Base-by-base conservation (phyloP, 371 early-diverging fungal genomes). In the Apophysomyces sp. region DNA sequence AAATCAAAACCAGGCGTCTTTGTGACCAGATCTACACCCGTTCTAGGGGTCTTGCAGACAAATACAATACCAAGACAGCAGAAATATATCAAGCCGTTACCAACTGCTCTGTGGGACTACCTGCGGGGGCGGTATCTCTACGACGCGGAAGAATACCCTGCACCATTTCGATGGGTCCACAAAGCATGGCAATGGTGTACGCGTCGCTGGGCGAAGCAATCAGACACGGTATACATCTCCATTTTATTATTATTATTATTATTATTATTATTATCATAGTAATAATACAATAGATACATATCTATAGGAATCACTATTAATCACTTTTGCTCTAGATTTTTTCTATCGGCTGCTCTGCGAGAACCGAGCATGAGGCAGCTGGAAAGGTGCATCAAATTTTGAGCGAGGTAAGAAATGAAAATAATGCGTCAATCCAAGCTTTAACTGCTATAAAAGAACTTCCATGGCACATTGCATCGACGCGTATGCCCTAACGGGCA, bases 371-470 rank as follows among this genome's bases (percentile, higher is more conserved):
- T 21, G 57, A 60, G 29, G 70, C 70, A 53, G 66, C 63, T 30
- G 70, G 66, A 6, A 69, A 69, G 57, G 34, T 69, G 31, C 65
- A 65, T 52, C 57, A 69, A 40, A 60, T 63, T 13, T 41, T 69
- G 32, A 60, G 54, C 6, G 60, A 65, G 53, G 70, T 61, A 31
- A n/a, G 29, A 11, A 29, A 34, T 7, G 8, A 29, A 37, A 49
- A 52, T 28, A 12, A 2, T 34, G 9, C 0, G 9, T 4, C 26
- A 34, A 13, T 15, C 18, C 8, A 4, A 31, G n/a, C 18, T 31
- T 52, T 34, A 36, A 57, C 27, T 21, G 8, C 2, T n/a, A 29
- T 28, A 27, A 34, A 16, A 65, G 72, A 53, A 67, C 32, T 65
- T 72, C 60, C 32, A 55, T 51, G 72, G 72, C 9, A 30, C 34